A percentile compares a stretch with the other conserved stretches of the same genome.
These are phyloP conservation scores for Omphalea diandra DNA, from an alignment of 441 rosid genomes.

Conservation along the genomic window DNA sequence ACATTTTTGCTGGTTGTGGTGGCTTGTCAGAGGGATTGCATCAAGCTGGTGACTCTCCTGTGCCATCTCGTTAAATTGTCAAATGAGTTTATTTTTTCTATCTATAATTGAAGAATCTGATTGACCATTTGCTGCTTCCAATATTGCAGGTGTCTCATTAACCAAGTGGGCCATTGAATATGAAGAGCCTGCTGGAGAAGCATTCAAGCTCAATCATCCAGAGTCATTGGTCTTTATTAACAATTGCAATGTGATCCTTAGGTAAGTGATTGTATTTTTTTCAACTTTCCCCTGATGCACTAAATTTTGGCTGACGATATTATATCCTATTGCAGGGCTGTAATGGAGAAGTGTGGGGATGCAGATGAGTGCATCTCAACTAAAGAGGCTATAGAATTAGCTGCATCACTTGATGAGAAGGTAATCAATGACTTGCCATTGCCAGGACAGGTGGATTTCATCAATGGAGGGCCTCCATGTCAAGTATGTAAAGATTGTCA, in stretches of 20 bases:
- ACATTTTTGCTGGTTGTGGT: constrained; percentile 96
- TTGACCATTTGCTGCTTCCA: constrained; percentile 11
- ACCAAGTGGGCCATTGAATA: constrained; percentile 97
- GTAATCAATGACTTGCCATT: constrained; percentile 57
- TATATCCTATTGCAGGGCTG: constrained; percentile 54
- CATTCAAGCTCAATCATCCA: constrained; percentile 81
- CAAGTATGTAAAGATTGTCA: constrained; percentile 45
- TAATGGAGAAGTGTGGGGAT: constrained; percentile 78
- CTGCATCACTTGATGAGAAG: constrained; percentile 54
- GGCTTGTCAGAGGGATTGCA: constrained; percentile 87
- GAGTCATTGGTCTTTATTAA: constrained; percentile 63
- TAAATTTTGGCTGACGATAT: neutral
- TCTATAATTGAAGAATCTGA: constrained; percentile 14
- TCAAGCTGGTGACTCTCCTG: constrained; percentile 47
- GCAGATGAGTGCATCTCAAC: constrained; percentile 81
- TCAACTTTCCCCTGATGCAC: neutral
- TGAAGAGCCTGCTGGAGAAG: constrained; percentile 91
- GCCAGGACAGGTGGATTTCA: constrained; percentile 93
- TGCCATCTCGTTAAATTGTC: neutral
- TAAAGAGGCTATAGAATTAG: constrained; percentile 65
- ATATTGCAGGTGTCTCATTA: constrained; percentile 54
- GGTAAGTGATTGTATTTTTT: constrained; percentile 36
- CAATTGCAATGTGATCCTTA: constrained; percentile 91
- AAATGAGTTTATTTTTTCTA: neutral
- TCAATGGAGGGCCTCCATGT: constrained; percentile 98